Evolutionary conservation across 2,329 filamentous ascomycete species (phyloP), one percentile per base, ranked within the genome.

Genomic region (Akanthomyces muscarius): DNA sequence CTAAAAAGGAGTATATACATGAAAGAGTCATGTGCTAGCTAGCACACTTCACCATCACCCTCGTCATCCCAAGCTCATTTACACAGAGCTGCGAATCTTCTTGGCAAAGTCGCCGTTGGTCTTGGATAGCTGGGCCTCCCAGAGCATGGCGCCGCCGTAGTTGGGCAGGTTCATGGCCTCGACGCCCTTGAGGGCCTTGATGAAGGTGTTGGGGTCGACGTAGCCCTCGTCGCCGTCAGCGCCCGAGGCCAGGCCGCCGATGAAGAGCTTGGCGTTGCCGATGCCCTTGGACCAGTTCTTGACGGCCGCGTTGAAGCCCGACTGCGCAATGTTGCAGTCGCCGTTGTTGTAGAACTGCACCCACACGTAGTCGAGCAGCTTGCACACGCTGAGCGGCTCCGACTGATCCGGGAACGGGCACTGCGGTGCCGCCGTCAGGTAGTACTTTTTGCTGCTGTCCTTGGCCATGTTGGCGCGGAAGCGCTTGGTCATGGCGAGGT

Each of bases 321-420:
- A 77, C 69, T 83, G 82, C 0, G 72, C 75, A 16, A 70, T 64
- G 2, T 84, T 74, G 28, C 86, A 85, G 70, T 87, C 88, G 70
- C 76, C 83, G 76, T 88, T 88, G 78, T 88, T 87, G 73, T 88
- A 88, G 73, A 88, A 88, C 72, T 88, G 86, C 21, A 88, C 79
- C 72, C 81, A 83, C 61, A 87, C 73, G 21, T 81, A 85, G 69
- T 88, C 85, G 63, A 88, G 80, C 11, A 71, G 68, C 18, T 61
- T 42, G 64, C 66, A 68, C 30, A 69, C 67, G 44, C 59, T 38
- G 18, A 66, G 66, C 28, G 65, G 86, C 80, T 67, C 48, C 21
- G 8, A 75, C 78, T 74, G 72, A 67, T 90, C 87, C 5, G 88
- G 86, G 69, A 83, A 88, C 0, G 81, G 80, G 69, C 86, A 91